Conservation (phyloP, 108 stramenopile genomes). For the Seminavis robusta region DNA sequence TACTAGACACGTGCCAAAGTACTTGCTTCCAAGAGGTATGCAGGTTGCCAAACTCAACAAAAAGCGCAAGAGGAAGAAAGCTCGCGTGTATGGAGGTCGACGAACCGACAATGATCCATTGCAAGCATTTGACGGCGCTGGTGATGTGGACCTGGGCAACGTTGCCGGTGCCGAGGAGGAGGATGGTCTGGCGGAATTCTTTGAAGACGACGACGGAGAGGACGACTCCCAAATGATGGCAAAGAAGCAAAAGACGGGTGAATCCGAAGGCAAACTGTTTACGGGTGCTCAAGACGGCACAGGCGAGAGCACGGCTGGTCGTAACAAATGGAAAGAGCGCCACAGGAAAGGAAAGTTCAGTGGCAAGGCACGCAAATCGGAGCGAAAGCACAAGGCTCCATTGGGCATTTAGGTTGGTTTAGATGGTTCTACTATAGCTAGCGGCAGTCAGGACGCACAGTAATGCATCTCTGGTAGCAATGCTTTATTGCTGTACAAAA, state of each 20-base stretch:
- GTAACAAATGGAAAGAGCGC: conserved; percentile 90
- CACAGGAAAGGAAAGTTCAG: conserved; percentile 92
- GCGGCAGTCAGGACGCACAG: too few species aligned
- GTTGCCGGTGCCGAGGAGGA: conserved; percentile 42
- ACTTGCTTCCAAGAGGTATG: conserved; percentile 92
- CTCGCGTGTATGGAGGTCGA: conserved; percentile 24
- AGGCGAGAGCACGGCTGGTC: conserved; percentile 83
- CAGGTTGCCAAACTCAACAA: conserved; percentile 78
- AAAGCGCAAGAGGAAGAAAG: conserved; percentile 65
- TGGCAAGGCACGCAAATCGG: conserved; percentile 38
- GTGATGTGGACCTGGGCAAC: conserved; percentile 62
- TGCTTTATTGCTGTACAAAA: too few species aligned
- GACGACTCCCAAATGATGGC: conserved; percentile 23
- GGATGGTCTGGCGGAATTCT: conserved; percentile 42
- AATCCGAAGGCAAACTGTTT: conserved; percentile 60
- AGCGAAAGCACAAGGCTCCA: conserved; percentile 33
- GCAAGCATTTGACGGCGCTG: conserved; percentile 79
- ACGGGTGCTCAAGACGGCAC: conserved; percentile 63
- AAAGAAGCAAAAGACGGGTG: conserved; percentile 34
- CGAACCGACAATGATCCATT: conserved; percentile 88
- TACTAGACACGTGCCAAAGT: conserved; percentile 85
- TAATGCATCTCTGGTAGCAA: too few species aligned
- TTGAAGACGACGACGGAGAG: conserved; percentile 52
- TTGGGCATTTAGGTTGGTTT: conserved; percentile 47
- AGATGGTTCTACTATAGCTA: too few species aligned